Evolutionary conservation across 73 alveolate species (phyloP).

Genomic region (Symbiodinium pilosum): DNA sequence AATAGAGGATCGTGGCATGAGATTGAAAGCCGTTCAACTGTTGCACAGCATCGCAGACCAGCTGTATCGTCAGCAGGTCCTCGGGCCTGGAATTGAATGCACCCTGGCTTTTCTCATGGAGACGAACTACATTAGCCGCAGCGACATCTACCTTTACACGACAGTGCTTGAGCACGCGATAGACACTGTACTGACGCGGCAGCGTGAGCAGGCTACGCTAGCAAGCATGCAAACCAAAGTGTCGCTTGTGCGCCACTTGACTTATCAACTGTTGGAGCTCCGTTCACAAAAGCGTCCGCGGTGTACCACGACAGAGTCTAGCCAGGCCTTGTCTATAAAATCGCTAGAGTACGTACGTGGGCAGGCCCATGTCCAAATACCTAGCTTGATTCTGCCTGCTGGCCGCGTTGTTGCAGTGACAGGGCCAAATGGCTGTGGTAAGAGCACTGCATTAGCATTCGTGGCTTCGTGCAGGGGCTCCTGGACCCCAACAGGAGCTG

Average conservation of each 20-base stretch:
- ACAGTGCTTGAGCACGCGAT: neutral
- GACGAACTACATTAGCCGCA: neutral
- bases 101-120: neutral
- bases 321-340: neutral
- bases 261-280: neutral
- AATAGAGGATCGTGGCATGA: neutral
- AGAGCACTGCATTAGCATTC: neutral
- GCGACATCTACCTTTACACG: neutral
- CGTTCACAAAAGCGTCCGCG: neutral
- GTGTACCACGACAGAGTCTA: neutral
- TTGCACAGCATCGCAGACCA: neutral
- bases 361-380: neutral
- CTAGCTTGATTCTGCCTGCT: neutral
- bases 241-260: neutral
- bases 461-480: neutral
- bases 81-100: neutral
- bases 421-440: neutral
- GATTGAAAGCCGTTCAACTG: neutral
- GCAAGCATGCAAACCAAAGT: neutral
- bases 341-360: neutral
- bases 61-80: neutral
- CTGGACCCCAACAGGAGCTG: neutral
- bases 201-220: neutral
- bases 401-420: constrained; percentile 9
- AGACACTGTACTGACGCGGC: neutral